phyloP scores from a whole-genome alignment of 176 grass and related monocot species.

The Zoysia japonica region DNA sequence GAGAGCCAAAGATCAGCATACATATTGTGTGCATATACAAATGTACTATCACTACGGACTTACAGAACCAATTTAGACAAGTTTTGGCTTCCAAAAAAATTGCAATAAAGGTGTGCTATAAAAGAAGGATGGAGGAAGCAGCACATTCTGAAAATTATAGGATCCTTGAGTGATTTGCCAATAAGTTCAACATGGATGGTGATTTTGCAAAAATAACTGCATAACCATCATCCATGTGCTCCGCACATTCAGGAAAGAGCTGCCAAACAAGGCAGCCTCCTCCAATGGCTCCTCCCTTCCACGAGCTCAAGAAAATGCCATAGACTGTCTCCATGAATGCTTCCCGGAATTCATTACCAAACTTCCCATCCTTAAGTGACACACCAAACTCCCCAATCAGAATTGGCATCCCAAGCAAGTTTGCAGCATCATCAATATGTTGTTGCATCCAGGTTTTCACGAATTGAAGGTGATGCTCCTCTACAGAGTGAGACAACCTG shows the following conservation, averaged over 20 bases:
- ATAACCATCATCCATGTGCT: slow-evolving; percentile 92
- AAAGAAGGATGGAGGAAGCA: background rate
- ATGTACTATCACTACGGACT: background rate
- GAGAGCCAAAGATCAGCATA: background rate
- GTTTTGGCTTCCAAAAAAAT: background rate
- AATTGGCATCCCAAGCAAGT: slow-evolving; percentile 69
- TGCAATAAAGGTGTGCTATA: background rate
- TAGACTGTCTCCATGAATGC: slow-evolving; percentile 71
- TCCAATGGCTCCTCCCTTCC: slow-evolving; percentile 51
- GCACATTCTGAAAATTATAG: slow-evolving; percentile 38
- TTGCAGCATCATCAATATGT: slow-evolving; percentile 72
- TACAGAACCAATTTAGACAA: slow-evolving; percentile 5
- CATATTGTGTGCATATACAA: background rate
- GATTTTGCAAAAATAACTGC: slow-evolving; percentile 63
- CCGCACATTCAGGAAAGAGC: slow-evolving; percentile 78
- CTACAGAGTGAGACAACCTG: slow-evolving; percentile 64
- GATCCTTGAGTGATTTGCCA: slow-evolving; percentile 51
- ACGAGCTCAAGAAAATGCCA: slow-evolving; percentile 49
- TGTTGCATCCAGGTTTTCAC: slow-evolving; percentile 72
- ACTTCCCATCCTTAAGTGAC: slow-evolving; percentile 69
- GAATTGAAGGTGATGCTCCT: slow-evolving; percentile 62
- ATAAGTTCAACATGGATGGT: slow-evolving; percentile 50
- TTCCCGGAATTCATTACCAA: slow-evolving; percentile 55
- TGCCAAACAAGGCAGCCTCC: slow-evolving; percentile 87
- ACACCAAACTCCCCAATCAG: slow-evolving; percentile 79